Conservation (phyloP, 352 stramenopile species). For the Globisporangium perplexum region DNA sequence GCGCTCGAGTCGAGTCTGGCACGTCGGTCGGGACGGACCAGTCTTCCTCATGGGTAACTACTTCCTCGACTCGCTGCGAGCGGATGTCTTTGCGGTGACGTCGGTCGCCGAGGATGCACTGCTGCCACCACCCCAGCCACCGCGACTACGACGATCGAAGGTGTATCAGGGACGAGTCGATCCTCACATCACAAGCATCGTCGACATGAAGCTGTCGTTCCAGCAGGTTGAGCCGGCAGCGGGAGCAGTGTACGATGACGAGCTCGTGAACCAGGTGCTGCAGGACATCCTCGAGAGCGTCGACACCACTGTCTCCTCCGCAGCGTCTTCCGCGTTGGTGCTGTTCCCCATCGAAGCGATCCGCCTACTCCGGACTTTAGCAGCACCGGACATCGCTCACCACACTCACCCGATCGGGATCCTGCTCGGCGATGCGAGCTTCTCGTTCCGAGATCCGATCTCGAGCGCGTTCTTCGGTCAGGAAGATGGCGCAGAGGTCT, state of each 20-base stretch:
- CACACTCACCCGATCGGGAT: constrained; percentile 17
- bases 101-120: not conserved
- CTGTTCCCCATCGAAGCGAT: constrained; percentile 69
- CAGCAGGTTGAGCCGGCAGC: constrained; percentile 14
- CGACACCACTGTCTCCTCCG: not conserved
- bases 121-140: not conserved
- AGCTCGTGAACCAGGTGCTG: constrained; percentile 33
- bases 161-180: constrained; percentile 46
- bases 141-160: not conserved
- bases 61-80: constrained; percentile 71
- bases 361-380: constrained; percentile 38
- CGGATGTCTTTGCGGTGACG: constrained; percentile 57
- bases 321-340: constrained; percentile 34
- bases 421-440: constrained; percentile 50
- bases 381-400: constrained; percentile 3
- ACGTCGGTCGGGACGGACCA: constrained; percentile 37
- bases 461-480: constrained; percentile 47
- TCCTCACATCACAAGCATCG: constrained; percentile 31
- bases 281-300: constrained; percentile 25
- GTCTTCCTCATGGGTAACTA: constrained; percentile 83
- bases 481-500: constrained; percentile 2
- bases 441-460: constrained; percentile 58
- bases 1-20: constrained; percentile 22
- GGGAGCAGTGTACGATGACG: constrained; percentile 29
- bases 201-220: constrained; percentile 46